A percentile compares a stretch with the other conserved stretches of the same genome.
Evolutionary conservation across 2,329 filamentous ascomycete genomes (phyloP).

Genomic region (Cladorrhinum sp.): DNA sequence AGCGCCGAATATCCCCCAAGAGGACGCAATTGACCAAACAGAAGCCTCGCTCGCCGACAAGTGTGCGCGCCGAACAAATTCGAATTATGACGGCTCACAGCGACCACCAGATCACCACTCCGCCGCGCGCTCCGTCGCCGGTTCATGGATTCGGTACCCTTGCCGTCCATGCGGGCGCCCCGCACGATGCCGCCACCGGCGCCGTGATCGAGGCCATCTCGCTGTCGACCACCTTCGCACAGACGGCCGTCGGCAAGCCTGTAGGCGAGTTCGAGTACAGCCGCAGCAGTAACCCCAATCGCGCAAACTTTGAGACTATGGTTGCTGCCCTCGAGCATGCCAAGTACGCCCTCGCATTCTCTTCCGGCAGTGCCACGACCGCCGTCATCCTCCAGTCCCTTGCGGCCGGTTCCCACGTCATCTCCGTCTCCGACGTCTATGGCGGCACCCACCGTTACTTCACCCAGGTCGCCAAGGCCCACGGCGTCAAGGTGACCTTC

Average conservation of each 20-base stretch:
- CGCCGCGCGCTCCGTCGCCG: conserved; percentile 69
- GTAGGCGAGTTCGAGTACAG: conserved; percentile 91
- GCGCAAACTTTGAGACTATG: conserved; percentile 88
- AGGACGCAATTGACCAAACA: conserved; percentile 19
- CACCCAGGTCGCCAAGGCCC: conserved; percentile 92
- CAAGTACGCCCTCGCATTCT: conserved; percentile 88
- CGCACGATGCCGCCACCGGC: conserved; percentile 85
- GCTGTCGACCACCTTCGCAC: conserved; percentile 93
- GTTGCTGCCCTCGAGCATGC: conserved; percentile 91
- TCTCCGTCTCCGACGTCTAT: conserved; percentile 96
- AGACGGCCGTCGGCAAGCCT: conserved; percentile 81
- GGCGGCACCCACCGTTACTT: conserved; percentile 98
- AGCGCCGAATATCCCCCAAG: neutral
- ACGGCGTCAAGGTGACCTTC: conserved; percentile 93
- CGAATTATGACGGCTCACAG: conserved; percentile 30
- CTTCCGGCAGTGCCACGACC: conserved; percentile 89
- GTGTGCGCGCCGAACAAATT: conserved; percentile 13
- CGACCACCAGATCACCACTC: conserved; percentile 54
- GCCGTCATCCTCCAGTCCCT: conserved; percentile 91
- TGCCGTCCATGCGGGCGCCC: conserved; percentile 89
- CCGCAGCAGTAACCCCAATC: conserved; percentile 89
- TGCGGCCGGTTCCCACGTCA: conserved; percentile 85
- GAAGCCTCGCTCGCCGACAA: conserved; percentile 5
- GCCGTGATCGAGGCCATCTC: conserved; percentile 97
- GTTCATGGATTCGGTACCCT: conserved; percentile 84